These are phyloP conservation scores for Hymenoscyphus occultus DNA, from an alignment of 2,329 filamentous ascomycete genomes.

Conservation along the genomic window DNA sequence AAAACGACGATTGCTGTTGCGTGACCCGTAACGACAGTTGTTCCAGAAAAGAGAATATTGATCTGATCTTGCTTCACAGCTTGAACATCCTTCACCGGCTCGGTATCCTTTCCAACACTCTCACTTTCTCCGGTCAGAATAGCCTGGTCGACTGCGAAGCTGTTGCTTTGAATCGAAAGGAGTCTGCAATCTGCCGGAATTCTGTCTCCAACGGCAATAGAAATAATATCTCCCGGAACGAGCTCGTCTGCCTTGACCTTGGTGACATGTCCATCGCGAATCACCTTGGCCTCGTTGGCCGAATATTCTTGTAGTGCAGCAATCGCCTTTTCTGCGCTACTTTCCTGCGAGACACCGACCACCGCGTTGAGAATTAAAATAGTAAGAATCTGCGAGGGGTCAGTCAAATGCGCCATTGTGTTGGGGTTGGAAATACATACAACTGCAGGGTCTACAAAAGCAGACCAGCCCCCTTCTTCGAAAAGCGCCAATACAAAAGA, in stretches of 20 bases:
- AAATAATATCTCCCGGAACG: slow-evolving; percentile 90
- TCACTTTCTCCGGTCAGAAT: slow-evolving; percentile 97
- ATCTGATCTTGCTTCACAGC: slow-evolving; percentile 96
- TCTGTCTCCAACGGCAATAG: slow-evolving; percentile 84
- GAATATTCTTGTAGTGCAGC: slow-evolving; percentile 98
- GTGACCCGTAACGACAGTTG: slow-evolving; percentile 91
- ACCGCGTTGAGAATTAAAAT: slow-evolving; percentile 96
- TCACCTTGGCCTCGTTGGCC: slow-evolving; percentile 92
- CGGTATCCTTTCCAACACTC: slow-evolving; percentile 83
- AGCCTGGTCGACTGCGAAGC: slow-evolving; percentile 93
- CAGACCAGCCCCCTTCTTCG: slow-evolving; percentile 92
- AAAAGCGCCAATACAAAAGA: slow-evolving; percentile 93
- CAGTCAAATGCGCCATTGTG: slow-evolving; percentile 11
- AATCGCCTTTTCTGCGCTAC: slow-evolving; percentile 97
- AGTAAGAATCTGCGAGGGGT: slow-evolving; percentile 71
- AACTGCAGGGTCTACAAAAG: slow-evolving; percentile 93
- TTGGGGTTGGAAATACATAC: slow-evolving; percentile 53
- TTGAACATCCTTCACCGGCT: slow-evolving; percentile 67
- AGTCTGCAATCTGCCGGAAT: slow-evolving; percentile 94
- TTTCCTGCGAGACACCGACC: slow-evolving; percentile 97
- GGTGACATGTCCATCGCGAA: slow-evolving; percentile 72
- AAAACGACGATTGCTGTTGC: slow-evolving; percentile 87
- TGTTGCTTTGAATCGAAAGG: slow-evolving; percentile 91
- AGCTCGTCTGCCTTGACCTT: slow-evolving; percentile 94
- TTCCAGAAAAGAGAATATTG: slow-evolving; percentile 98